Evolutionary conservation across 306 rosid species (phyloP), one percentile per base, ranked within the genome.

Genomic region (Rubus idaeus): DNA sequence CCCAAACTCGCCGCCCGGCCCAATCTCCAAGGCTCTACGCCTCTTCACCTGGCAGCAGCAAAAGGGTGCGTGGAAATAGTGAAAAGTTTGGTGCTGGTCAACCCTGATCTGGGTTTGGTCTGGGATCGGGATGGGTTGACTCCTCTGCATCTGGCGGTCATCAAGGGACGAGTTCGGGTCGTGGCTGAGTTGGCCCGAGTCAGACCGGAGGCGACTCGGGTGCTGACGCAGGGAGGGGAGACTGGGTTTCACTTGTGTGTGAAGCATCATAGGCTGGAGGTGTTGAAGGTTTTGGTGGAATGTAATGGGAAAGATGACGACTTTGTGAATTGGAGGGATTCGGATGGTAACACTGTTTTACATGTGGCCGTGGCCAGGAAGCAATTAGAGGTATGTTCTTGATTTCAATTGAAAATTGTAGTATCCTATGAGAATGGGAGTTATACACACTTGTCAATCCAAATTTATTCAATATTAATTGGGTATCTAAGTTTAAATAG

Each of bases 61-160:
- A 81, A 71, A 55, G 84, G 84, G 56, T 81, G 58, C 7, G 8
- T 45, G 61, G 78, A 81, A 13, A 71, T 81, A 4, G 84, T 76
- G 37, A 81, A 69, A 30, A 10, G 39, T 8, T n/a, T 81, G 64
- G 57, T 39, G 4, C 47, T 7, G 37, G 61, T 78, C 73, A 68
- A 78, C 81, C 71, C 82, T 1, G 75, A 76, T 47, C 70, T 71
- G 82, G n/a, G 77, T 13, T 50, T 82, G 40, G 82, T 58, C 0
- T 16, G 79, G 65, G 79, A 78, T 37, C 73, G 39, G 0, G 76
- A 73, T 10, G 85, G 85, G 39, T 60, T 72, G 58, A 73, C 52
- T 67, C 85, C 85, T 41, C 76, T 78, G 67, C 85, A 82, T 51
- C 79, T 82, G 23, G 85, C 68, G 53, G 85, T 77, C 30, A 73